Evolutionary conservation across 768 basidiomycete genomes (phyloP), one percentile per base, ranked within the genome.

Genomic region (Pleurotus eryngii): DNA sequence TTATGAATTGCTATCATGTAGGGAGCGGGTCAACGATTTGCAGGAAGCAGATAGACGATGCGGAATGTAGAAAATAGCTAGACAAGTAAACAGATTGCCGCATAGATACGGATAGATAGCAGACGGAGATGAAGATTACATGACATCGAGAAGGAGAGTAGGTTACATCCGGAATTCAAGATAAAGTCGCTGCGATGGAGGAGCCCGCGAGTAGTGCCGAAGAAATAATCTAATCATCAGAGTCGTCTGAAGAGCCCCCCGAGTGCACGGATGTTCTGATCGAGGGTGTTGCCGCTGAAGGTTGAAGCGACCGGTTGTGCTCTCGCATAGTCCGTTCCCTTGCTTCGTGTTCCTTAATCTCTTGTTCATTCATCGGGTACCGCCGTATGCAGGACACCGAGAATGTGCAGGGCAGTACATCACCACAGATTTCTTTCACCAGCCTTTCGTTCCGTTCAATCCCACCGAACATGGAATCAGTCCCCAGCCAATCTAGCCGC

Each of bases 401-500:
- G 61, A 86, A 83, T 54, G 80, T 80, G 69, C 84, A 83, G 38
- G 88, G 84, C 18, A 84, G 63, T 15, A 70, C 65, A 53, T 74
- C 82, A 49, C 77, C 79, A 57, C 78, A 78, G 2, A 79, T 60
- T 12, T 73, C 74, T 63, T 66, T 69, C 47, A 84, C 74, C 26
- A 75, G 63, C 8, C 65, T 54, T 8, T 82, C 78, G 63, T 83
- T 79, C 15, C 64, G 20, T 55, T 70, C 72, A 37, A 91, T 67
- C 7, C 90, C 90, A 1, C 84, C 89, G 61, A 82, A 92, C 70
- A 81, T 77, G 30, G 82, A 82, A 53, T 80, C 67, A 48, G 72
- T 68, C 5, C 82, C 75, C 30, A 92, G 73, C 74, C 81, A 91
- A 64, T 92, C 90, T 54, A 88, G 71, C 54, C 85, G 72, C 60